phyloP scores from a whole-genome alignment of 495 filamentous ascomycete species.

The Staphylotrichum longicolle region DNA sequence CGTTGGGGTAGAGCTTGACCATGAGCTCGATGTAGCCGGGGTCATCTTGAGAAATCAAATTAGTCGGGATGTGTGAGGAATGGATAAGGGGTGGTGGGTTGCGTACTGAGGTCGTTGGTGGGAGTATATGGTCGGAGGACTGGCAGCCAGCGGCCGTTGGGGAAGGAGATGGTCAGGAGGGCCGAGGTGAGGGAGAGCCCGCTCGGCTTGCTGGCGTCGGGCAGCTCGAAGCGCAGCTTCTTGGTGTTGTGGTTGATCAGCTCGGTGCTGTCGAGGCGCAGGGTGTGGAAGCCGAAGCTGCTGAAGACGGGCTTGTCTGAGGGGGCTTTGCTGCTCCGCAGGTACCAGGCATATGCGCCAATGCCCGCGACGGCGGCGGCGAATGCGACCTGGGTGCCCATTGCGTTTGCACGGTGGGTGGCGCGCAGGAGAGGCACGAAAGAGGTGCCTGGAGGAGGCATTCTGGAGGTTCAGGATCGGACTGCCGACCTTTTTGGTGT shows the following conservation, averaged over 20 bases:
- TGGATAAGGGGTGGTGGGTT: not conserved
- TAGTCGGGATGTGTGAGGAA: not conserved
- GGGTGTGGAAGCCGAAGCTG: constrained; percentile 39
- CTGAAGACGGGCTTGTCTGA: constrained; percentile 30
- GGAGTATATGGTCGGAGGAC: constrained; percentile 61
- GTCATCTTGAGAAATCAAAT: constrained; percentile 41
- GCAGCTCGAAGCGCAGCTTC: constrained; percentile 60
- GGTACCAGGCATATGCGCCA: constrained; percentile 32
- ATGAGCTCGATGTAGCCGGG: constrained; percentile 57
- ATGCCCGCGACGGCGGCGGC: constrained; percentile 33
- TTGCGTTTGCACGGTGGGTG: constrained; percentile 24
- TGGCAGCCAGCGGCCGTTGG: constrained; percentile 52
- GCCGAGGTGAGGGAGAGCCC: constrained; percentile 57
- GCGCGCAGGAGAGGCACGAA: constrained; percentile 19
- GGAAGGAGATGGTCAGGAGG: constrained; percentile 54
- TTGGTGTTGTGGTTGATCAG: constrained; percentile 65
- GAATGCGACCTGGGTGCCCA: constrained; percentile 31
- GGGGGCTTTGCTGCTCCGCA: constrained; percentile 13
- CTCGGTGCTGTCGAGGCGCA: constrained; percentile 51
- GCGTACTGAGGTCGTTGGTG: constrained; percentile 52
- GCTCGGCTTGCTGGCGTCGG: constrained; percentile 46
- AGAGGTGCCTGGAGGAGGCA: constrained; percentile 16
- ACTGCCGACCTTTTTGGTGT: not conserved
- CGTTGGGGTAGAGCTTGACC: constrained; percentile 63
- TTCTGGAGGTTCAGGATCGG: not conserved